Percentiles rank a stretch among this genome's conserved stretches.
Evolutionary conservation across 1,284 basidiomycete genomes (phyloP).

Genomic region (Trichosporon sp.): DNA sequence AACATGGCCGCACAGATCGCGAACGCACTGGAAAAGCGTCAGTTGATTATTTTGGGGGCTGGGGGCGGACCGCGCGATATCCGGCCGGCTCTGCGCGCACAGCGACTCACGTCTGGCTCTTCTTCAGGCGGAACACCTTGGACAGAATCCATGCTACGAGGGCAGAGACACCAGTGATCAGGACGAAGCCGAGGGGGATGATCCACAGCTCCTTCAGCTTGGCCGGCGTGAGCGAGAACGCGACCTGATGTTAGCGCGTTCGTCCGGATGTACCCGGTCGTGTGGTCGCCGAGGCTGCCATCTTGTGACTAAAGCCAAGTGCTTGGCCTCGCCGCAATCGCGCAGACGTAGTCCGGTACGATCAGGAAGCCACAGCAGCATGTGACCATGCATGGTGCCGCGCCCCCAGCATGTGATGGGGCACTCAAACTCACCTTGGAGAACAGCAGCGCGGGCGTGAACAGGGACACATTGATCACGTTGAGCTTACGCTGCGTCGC

Average conservation of each 20-base stretch:
- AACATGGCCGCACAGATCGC: slow-evolving; percentile 67
- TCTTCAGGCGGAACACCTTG: slow-evolving; percentile 47
- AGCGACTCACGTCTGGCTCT: slow-evolving; percentile 46
- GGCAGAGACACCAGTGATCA: slow-evolving; percentile 63
- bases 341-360: not conserved
- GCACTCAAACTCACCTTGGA: slow-evolving; percentile 68
- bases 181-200: slow-evolving; percentile 75
- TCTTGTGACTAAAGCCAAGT: not conserved
- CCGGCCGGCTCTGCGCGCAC: not conserved
- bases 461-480: slow-evolving; percentile 62
- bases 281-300: not conserved
- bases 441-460: slow-evolving; percentile 87
- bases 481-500: slow-evolving; percentile 71
- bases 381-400: no score
- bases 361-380: no score
- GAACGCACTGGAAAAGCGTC: slow-evolving; percentile 59
- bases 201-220: slow-evolving; percentile 87
- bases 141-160: slow-evolving; percentile 48
- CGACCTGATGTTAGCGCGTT: slow-evolving; percentile 35
- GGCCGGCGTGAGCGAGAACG: slow-evolving; percentile 54
- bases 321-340: not conserved
- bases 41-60: not conserved
- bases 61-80: not conserved
- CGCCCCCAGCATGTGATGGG: not conserved
- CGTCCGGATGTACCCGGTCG: not conserved